Evolutionary conservation across 2,329 filamentous ascomycete genomes (phyloP).

Genomic region (Penicillium vulpinum): DNA sequence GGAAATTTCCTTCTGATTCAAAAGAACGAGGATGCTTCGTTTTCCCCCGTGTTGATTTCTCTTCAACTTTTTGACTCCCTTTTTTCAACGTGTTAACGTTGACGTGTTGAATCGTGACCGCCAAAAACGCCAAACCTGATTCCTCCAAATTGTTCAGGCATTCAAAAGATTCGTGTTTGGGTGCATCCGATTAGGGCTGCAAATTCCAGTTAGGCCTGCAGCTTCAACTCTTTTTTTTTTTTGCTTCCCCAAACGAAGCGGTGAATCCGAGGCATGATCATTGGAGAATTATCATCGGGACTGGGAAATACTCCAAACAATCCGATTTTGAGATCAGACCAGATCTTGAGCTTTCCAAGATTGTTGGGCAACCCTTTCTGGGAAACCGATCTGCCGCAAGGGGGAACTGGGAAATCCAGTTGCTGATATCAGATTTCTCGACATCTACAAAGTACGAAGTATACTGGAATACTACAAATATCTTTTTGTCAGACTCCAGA

Average conservation of each 20-base stretch:
- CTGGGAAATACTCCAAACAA: conserved; percentile 6
- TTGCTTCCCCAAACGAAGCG: conserved; percentile 1
- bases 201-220: neutral
- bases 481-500: too few species aligned
- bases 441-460: too few species aligned
- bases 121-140: conserved; percentile 6
- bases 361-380: conserved; percentile 10
- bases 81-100: too few species aligned
- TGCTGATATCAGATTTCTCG: neutral
- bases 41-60: neutral
- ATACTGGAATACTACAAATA: too few species aligned
- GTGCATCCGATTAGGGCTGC: conserved; percentile 1
- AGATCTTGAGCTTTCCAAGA: neutral
- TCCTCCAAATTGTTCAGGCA: neutral
- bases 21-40: neutral
- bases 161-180: neutral
- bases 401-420: neutral
- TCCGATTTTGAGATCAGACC: conserved; percentile 10
- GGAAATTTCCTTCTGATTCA: neutral
- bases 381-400: conserved; percentile 6
- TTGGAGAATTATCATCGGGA: conserved; percentile 1
- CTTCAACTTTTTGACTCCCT: too few species aligned
- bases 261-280: conserved; percentile 6
- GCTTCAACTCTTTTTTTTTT: neutral
- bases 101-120: conserved; percentile 15